These are phyloP conservation scores for Schizopora paradoxa DNA, from an alignment of 1,284 basidiomycete genomes.

Conservation along the genomic window DNA sequence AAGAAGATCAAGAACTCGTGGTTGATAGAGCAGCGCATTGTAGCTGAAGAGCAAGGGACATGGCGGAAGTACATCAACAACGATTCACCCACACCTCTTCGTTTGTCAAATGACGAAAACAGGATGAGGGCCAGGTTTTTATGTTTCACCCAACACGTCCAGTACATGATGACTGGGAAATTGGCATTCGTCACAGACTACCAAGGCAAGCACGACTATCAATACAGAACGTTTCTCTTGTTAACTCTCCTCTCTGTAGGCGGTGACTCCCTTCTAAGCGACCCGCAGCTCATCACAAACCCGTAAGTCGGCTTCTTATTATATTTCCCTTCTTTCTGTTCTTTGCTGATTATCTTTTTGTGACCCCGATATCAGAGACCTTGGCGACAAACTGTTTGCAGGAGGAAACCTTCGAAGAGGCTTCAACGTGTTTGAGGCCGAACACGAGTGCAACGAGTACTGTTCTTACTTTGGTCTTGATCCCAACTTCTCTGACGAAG, in stretches of 20 bases:
- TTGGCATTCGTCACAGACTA: constrained; percentile 28
- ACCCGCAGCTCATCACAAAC: constrained; percentile 24
- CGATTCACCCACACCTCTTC: constrained; percentile 12
- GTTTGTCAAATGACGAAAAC: constrained; percentile 5
- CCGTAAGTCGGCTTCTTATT: constrained; percentile 15
- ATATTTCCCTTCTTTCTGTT: no score
- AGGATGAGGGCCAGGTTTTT: constrained; percentile 24
- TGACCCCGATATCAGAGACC: not conserved
- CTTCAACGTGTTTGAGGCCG: constrained; percentile 14
- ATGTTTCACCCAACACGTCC: constrained; percentile 29
- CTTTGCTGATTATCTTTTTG: no score
- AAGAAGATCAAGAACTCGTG: no score
- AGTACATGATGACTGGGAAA: constrained; percentile 25
- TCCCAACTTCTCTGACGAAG: no score
- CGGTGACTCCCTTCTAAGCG: constrained; percentile 20
- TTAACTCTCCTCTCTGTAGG: no score
- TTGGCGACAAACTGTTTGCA: constrained; percentile 9
- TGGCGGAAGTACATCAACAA: constrained; percentile 33
- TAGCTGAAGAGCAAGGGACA: no score
- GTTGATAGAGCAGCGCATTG: no score
- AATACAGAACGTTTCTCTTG: no score
- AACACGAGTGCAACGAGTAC: constrained; percentile 23
- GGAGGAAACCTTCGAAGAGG: constrained; percentile 21
- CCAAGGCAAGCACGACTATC: constrained; percentile 26
- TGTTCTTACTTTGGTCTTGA: constrained; percentile 21